A percentile compares a stretch with the other conserved stretches of the same genome.
These are phyloP conservation scores for Fomitopsis pulvina DNA, from an alignment of 768 basidiomycete species.

Conservation along the genomic window DNA sequence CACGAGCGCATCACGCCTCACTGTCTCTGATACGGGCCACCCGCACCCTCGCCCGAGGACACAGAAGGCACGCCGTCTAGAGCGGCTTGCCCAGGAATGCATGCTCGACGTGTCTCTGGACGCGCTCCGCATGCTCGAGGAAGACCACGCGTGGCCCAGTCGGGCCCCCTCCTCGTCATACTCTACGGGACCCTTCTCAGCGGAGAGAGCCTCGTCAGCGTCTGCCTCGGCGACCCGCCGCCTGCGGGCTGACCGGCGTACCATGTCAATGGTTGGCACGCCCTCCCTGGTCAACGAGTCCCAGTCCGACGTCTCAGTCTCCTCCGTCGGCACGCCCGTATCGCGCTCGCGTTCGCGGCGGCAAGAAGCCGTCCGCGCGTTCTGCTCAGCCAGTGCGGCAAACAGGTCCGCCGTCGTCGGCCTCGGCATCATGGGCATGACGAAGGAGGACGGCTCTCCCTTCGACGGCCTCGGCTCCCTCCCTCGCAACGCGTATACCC, in stretches of 20 bases:
- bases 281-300: neutral
- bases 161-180: neutral
- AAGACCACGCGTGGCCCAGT: neutral
- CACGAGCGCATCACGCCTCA: neutral
- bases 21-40: neutral
- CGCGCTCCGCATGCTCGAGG: neutral
- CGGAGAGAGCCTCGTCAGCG: neutral
- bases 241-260: too few relatives aligned
- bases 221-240: neutral
- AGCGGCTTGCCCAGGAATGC: neutral
- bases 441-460: conserved; percentile 10
- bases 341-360: neutral
- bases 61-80: neutral
- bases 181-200: neutral
- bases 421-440: conserved; percentile 11
- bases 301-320: neutral
- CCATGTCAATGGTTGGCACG: neutral
- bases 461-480: conserved; percentile 14
- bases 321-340: neutral
- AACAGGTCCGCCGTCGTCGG: conserved; percentile 2
- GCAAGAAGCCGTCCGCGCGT: neutral
- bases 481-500: neutral
- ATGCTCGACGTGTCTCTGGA: neutral
- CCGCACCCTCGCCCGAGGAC: neutral
- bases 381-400: neutral